Conservation (phyloP, 768 basidiomycete species). For the Boletus vermiculosoides region DNA sequence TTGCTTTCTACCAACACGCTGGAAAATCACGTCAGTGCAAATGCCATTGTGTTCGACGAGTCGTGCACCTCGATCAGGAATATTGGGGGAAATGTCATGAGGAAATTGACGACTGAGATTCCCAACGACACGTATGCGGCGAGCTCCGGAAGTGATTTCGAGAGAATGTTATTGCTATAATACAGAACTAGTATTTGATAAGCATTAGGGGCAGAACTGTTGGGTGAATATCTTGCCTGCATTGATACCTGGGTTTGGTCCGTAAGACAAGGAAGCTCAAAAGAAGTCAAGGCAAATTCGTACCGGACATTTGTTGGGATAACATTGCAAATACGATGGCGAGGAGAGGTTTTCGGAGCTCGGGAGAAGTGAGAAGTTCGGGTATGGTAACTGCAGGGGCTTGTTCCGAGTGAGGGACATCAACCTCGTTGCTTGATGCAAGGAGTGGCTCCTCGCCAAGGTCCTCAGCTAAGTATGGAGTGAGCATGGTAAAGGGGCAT, state of each 20-base stretch:
- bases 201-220: not conserved
- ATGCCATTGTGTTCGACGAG: conserved; percentile 3
- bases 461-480: conserved; percentile 20
- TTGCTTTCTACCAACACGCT: conserved; percentile 73
- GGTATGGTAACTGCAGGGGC: conserved; percentile 47
- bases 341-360: conserved; percentile 60
- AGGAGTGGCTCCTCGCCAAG: conserved; percentile 31
- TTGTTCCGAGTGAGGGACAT: conserved; percentile 19
- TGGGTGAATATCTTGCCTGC: conserved; percentile 45
- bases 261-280: conserved; percentile 1
- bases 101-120: conserved; percentile 80
- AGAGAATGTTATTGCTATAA: conserved; percentile 87
- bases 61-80: conserved; percentile 72
- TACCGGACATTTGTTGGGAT: conserved; percentile 78
- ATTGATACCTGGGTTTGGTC: conserved; percentile 58
- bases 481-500: conserved; percentile 6
- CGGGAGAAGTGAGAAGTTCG: conserved; percentile 48
- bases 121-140: conserved; percentile 83
- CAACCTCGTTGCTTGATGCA: conserved; percentile 14
- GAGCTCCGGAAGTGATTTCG: conserved; percentile 71
- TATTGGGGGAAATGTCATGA: conserved; percentile 77
- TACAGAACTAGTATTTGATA: conserved; percentile 62
- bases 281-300: conserved; percentile 3
- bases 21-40: conserved; percentile 3
- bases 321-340: conserved; percentile 72